Evolutionary conservation across 2,329 filamentous ascomycete genomes (phyloP).

Genomic region (Botrytis medusae): DNA sequence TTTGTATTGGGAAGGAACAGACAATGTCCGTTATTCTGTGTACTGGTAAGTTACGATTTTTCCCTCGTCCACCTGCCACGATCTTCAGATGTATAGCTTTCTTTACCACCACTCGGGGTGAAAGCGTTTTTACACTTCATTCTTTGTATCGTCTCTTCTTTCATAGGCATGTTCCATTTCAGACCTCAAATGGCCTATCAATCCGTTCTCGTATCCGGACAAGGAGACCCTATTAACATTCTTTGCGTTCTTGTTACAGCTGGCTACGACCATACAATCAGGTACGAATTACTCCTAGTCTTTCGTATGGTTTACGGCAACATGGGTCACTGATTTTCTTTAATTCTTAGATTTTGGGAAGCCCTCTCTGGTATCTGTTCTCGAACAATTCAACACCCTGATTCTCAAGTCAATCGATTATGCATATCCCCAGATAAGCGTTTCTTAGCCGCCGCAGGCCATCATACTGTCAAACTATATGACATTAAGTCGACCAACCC

Average conservation of each 20-base stretch:
- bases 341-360: slow-evolving; percentile 81
- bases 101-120: not conserved
- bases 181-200: slow-evolving; percentile 11
- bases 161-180: not conserved
- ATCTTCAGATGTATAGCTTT: not conserved
- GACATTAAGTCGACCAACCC: slow-evolving; percentile 99
- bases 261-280: slow-evolving; percentile 74
- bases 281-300: slow-evolving; percentile 46
- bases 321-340: slow-evolving; percentile 19
- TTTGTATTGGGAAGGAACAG: not conserved
- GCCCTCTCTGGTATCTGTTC: slow-evolving; percentile 97
- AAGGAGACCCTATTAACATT: slow-evolving; percentile 30
- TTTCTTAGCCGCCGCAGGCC: slow-evolving; percentile 73
- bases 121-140: not conserved
- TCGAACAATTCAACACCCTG: slow-evolving; percentile 94
- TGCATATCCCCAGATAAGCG: slow-evolving; percentile 99
- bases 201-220: not conserved
- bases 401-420: slow-evolving; percentile 96
- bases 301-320: slow-evolving; percentile 8
- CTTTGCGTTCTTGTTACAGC: slow-evolving; percentile 46
- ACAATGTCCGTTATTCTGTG: slow-evolving; percentile 17
- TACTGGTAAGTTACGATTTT: slow-evolving; percentile 6
- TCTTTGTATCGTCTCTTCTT: not conserved
- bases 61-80: not conserved
- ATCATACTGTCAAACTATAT: slow-evolving; percentile 91